Base-by-base conservation (phyloP, 441 rosid species). In the Jatropha multifida region DNA sequence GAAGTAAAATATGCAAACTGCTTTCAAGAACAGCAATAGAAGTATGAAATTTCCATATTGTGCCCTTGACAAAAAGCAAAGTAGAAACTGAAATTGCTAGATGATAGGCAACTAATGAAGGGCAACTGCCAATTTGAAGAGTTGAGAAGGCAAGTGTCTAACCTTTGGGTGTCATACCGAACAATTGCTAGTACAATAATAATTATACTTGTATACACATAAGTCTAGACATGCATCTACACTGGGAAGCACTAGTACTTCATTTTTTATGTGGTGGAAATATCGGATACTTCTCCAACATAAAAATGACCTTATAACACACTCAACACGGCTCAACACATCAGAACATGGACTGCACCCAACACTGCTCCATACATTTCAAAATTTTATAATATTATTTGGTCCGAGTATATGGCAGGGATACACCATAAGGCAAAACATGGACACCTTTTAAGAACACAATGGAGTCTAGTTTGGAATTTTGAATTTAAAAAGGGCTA, bases 1-100 rank as follows among this genome's bases (percentile, higher is more conserved):
- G 37, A 51, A 38, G 49, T 13, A 65, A 73, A 49, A 27, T 38
- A 32, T 69, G 46, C 4, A 48, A 48, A 48, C 46, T 20, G 63
- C 61, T 62, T 1, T 27, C 20, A 76, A 67, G 48, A 71, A 69
- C 69, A 11, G 18, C 20, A 74, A 65, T 17, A 49, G 9, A 15
- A 17, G 56, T 4, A 64, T 12, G 1, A 48, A 15, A 60, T 40
- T 7, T 59, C 14, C 20, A 59, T 68, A 55, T n/a, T 14, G 37
- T 68, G 27, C 42, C 17, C 5, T 72, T 72, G 8, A 72, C 10
- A 48, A 69, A 17, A 13, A 61, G 5, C 4, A 17, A 61, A 17
- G n/a, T 55, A 41, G 63, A 71, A 71, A 60, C 38, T 40, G 3
- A 58, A 4, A 4, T 71, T 14, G 5, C 49, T 18, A 54, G 27